Evolutionary conservation across 2,329 filamentous ascomycete genomes (phyloP), one percentile per base, ranked within the genome.

Genomic region (Penicillium freii): DNA sequence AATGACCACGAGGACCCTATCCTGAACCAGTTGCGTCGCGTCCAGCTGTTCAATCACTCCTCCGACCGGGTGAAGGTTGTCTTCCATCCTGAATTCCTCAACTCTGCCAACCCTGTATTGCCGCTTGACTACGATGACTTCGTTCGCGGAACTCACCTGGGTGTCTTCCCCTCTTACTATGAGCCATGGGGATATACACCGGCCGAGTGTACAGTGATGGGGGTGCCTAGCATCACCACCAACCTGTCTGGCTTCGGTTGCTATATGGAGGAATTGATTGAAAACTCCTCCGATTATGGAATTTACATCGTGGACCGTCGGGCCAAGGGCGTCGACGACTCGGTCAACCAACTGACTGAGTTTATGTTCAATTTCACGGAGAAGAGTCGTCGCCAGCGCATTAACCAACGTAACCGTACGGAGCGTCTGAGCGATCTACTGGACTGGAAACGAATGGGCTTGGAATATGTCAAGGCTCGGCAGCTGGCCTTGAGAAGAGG

Each of bases 161-260:
- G 94, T 69, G 87, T 99, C 56, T 99, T 99, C 78, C 84, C 93
- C 25, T 97, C 94, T 3, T 97, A 97, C 84, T 99, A 99, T 75
- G 94, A 99, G 79, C 94, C 94, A 9, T 99, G 94, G 94, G 94
- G 94, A 45, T 99, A 99, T 77, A 99, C 94, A 2, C 94, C 93
- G 0, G 93, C 94, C 51, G 94, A 97, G 76, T 99, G 94, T 77
- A 97, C 94, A 0, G 94, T 97, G 62, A 97, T 97, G 94, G 94
- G 94, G 68, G 92, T 99, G 40, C 94, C 94, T 43, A 96, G 91
- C 76, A 97, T 99, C 77, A 97, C 94, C 11, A 97, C 93, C 29
- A 99, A 99, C 76, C 80, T 99, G 44, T 97, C 94, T 7, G 94
- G 94, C 21, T 99, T 99, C 70, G 94, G 94, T 49, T 97, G 94